These are phyloP conservation scores for Lactarius indigo DNA, from an alignment of 768 basidiomycete genomes.

Conservation along the genomic window DNA sequence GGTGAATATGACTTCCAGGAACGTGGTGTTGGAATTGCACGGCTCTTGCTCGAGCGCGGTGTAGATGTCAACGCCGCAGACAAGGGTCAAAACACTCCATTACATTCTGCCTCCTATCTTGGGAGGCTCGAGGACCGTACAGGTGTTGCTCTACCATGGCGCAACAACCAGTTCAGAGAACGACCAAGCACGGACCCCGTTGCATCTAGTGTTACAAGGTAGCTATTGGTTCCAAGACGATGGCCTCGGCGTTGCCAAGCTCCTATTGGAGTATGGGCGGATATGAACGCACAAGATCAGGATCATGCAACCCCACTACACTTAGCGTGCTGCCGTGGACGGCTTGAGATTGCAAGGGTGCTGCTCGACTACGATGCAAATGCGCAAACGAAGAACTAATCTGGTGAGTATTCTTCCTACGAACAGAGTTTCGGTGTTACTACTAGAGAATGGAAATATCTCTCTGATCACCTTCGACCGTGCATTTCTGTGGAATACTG, in stretches of 20 bases:
- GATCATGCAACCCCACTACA: neutral
- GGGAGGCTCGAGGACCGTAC: neutral
- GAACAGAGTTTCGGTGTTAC: no score
- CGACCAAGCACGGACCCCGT: no score
- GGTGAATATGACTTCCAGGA: neutral
- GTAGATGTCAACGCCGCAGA: neutral
- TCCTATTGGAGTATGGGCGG: neutral
- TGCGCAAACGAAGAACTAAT: neutral
- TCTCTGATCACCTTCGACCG: no score
- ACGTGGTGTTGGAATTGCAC: neutral
- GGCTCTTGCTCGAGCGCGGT: neutral
- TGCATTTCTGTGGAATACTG: no score
- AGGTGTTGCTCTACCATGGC: neutral
- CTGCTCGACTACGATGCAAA: neutral
- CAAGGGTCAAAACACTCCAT: neutral
- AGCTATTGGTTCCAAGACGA: neutral
- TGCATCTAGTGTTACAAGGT: neutral
- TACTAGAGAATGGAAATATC: no score
- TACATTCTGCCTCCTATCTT: neutral
- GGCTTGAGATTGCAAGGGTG: neutral
- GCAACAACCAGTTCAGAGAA: neutral
- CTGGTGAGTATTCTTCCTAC: neutral
- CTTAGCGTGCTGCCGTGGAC: neutral
- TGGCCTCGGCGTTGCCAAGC: neutral
- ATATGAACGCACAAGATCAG: neutral